Evolutionary conservation across 2,329 filamentous ascomycete species (phyloP), one percentile per base, ranked within the genome.

Genomic region (Monascus ruber): DNA sequence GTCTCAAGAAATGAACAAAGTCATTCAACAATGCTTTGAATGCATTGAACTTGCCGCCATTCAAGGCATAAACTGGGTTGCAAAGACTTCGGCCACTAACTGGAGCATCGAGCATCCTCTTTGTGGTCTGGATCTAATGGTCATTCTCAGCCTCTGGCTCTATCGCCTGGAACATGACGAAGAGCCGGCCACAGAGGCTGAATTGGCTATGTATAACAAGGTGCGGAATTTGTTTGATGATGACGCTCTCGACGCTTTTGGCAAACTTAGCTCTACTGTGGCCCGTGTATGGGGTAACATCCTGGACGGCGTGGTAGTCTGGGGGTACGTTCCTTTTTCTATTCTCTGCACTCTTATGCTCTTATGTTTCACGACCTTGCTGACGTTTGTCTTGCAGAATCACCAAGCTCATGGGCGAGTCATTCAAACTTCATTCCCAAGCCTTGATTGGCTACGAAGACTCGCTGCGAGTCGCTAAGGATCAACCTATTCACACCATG

Each of bases 131-230:
- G 91, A 98, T 63, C 74, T 96, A 50, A 94, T 98, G 79, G 91
- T 96, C 62, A 91, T 95, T 53, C 81, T 98, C 52, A 95, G 86
- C 56, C 73, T 96, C 51, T 98, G 91, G 91, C 81, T 98, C 54
- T 96, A 95, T 72, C 87, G 88, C 68, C 82, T 98, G 72, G 91
- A 98, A 82, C 88, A 96, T 70, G 91, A 98, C 71, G 88, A 94
- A 49, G 89, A 96, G 69, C 81, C 82, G 36, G 59, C 63, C 41
- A 56, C 55, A 47, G 59, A 66, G 50, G 60, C 59, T 28, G 63
- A 66, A 46, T 35, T 66, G 49, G 62, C 60, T 33, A 56, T 66
- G 39, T 66, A 66, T 49, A 64, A 63, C 70, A 94, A 93, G 69
- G 74, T 96, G 45, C 83, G 87, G 50, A 80, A 81, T 62, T 72